Percentiles rank a stretch among this genome's conserved stretches.
Conservation (phyloP, 2,329 filamentous ascomycete species). For the Westerdykella aurantiaca region DNA sequence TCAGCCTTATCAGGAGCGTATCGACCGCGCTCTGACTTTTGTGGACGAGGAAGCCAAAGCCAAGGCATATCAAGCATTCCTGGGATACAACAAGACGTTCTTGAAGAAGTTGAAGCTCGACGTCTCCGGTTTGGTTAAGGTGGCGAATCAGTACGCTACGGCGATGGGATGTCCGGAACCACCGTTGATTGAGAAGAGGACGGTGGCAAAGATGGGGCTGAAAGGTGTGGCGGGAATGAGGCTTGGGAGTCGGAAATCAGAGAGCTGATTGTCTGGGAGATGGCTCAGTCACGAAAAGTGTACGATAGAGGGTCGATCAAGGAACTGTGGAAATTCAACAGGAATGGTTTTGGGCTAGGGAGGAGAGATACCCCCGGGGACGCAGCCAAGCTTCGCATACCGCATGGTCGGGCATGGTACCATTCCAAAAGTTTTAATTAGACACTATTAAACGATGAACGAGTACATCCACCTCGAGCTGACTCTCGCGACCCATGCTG, state of each 20-base stretch:
- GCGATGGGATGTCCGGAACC: conserved; percentile 43
- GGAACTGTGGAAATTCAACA: background rate
- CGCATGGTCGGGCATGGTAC: no score
- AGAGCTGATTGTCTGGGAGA: background rate
- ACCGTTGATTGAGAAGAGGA: conserved; percentile 42
- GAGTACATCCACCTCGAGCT: no score
- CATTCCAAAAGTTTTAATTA: no score
- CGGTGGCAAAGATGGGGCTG: conserved; percentile 45
- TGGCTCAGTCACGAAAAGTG: background rate
- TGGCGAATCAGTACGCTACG: conserved; percentile 41
- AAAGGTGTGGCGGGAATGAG: conserved; percentile 41
- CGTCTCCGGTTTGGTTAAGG: conserved; percentile 36
- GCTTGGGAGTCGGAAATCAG: conserved; percentile 16
- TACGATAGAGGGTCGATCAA: background rate
- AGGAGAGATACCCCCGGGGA: no score
- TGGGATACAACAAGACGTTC: conserved; percentile 45
- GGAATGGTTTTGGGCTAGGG: no score
- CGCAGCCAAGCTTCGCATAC: no score
- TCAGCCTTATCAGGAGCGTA: conserved; percentile 23
- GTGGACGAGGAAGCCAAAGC: conserved; percentile 39
- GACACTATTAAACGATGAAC: no score
- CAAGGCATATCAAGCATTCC: conserved; percentile 44
- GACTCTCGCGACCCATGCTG: no score
- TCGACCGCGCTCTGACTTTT: conserved; percentile 30
- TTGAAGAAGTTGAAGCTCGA: conserved; percentile 40